phyloP scores from a whole-genome alignment of 75 land plant genomes.

The Gnetum montanum region DNA sequence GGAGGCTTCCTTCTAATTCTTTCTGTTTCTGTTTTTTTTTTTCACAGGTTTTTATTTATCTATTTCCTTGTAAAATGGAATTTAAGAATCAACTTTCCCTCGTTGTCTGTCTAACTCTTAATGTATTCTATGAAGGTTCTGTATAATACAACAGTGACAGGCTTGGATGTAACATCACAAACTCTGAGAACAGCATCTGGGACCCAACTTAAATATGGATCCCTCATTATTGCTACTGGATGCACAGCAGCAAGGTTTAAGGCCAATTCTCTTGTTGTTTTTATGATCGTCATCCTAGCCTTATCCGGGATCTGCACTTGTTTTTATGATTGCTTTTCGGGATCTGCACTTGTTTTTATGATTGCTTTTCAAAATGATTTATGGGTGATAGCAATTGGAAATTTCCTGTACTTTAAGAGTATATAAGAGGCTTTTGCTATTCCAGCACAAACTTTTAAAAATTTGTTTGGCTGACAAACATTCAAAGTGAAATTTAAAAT shows the following conservation, averaged over 20 bases:
- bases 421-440: too few relatives aligned
- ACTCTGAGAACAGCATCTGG: constrained; percentile 67
- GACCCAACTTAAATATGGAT: constrained; percentile 55
- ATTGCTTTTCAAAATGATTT: not conserved
- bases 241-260: constrained; percentile 48
- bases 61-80: not conserved
- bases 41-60: not conserved
- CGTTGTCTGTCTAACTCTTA: not conserved
- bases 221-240: constrained; percentile 84
- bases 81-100: not conserved
- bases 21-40: too few relatives aligned
- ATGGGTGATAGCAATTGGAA: not conserved
- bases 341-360: too few relatives aligned
- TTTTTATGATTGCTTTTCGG: too few relatives aligned
- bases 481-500: too few relatives aligned
- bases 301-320: too few relatives aligned
- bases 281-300: too few relatives aligned
- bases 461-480: too few relatives aligned
- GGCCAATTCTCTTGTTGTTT: too few relatives aligned
- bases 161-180: constrained; percentile 36
- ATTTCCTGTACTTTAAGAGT: too few relatives aligned
- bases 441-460: too few relatives aligned
- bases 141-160: constrained; percentile 62
- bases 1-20: not conserved
- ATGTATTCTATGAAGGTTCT: constrained; percentile 32